These are phyloP conservation scores for Scutellaria barbata DNA, from an alignment of 257 asterid species.

Conservation along the genomic window DNA sequence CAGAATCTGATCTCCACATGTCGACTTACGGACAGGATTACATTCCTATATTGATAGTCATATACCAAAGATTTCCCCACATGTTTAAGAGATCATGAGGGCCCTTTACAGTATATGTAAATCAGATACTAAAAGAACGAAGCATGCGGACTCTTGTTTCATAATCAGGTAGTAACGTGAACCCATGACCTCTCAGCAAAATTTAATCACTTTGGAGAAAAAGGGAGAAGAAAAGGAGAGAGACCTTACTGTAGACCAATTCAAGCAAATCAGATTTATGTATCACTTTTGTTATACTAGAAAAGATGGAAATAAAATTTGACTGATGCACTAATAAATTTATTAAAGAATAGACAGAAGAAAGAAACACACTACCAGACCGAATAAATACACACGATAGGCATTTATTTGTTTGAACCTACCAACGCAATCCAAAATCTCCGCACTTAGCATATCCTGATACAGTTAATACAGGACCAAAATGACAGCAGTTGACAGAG, in stretches of 20 bases:
- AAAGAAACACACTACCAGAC: constrained; percentile 9
- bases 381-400: background rate
- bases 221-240: background rate
- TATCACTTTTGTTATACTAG: background rate
- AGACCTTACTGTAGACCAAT: background rate
- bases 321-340: background rate
- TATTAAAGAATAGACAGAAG: background rate
- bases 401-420: background rate
- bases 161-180: background rate
- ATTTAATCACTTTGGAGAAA: background rate
- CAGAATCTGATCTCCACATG: background rate
- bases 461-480: background rate
- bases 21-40: constrained; percentile 2
- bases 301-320: background rate
- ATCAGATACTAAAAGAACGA: background rate
- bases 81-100: background rate
- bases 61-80: background rate
- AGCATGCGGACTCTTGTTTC: background rate
- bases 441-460: background rate
- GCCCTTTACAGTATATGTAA: background rate
- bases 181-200: background rate
- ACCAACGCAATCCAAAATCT: background rate
- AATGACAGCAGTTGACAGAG: background rate
- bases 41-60: background rate
- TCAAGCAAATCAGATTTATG: background rate